Evolutionary conservation across 2,329 filamentous ascomycete species (phyloP).

Genomic region (Kalmusia sp.): DNA sequence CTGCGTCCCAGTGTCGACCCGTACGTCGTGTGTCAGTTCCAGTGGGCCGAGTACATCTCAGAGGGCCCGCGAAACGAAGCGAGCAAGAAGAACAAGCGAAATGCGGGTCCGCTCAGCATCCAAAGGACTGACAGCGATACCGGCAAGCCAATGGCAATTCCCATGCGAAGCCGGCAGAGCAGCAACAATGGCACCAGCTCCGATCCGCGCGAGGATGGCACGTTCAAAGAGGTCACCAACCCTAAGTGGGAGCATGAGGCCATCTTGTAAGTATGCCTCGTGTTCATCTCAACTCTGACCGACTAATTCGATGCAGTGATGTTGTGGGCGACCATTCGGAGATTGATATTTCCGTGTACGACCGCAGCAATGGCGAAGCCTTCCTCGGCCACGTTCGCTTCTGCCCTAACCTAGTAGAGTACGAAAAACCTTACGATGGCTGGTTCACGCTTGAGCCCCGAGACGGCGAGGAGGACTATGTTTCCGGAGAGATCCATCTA

Average conservation of each 20-base stretch:
- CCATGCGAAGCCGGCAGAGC: slow-evolving; percentile 95
- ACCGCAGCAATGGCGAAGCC: slow-evolving; percentile 82
- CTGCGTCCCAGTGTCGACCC: slow-evolving; percentile 84
- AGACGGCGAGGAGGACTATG: slow-evolving; percentile 77
- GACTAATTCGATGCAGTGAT: slow-evolving; percentile 67
- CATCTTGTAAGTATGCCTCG: slow-evolving; percentile 80
- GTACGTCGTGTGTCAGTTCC: slow-evolving; percentile 96
- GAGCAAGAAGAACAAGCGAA: slow-evolving; percentile 47
- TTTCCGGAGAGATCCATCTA: slow-evolving; percentile 86
- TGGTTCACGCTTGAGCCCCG: slow-evolving; percentile 87
- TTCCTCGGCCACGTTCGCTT: slow-evolving; percentile 92
- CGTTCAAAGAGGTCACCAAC: slow-evolving; percentile 74
- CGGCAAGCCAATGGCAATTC: slow-evolving; percentile 88
- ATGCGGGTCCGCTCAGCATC: slow-evolving; percentile 54
- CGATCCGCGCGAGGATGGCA: slow-evolving; percentile 57
- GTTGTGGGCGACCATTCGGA: slow-evolving; percentile 90
- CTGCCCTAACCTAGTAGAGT: slow-evolving; percentile 71
- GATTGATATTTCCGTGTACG: slow-evolving; percentile 93
- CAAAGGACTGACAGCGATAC: slow-evolving; percentile 79
- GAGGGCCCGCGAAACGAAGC: slow-evolving; percentile 75
- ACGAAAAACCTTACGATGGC: slow-evolving; percentile 75
- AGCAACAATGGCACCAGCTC: slow-evolving; percentile 87
- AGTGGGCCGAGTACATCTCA: slow-evolving; percentile 95
- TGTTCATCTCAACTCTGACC: too few relatives aligned
- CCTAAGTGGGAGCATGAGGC: slow-evolving; percentile 97